Evolutionary conservation across 2,329 filamentous ascomycete species (phyloP), one percentile per base, ranked within the genome.

Genomic region (Aspergillus nomiae): DNA sequence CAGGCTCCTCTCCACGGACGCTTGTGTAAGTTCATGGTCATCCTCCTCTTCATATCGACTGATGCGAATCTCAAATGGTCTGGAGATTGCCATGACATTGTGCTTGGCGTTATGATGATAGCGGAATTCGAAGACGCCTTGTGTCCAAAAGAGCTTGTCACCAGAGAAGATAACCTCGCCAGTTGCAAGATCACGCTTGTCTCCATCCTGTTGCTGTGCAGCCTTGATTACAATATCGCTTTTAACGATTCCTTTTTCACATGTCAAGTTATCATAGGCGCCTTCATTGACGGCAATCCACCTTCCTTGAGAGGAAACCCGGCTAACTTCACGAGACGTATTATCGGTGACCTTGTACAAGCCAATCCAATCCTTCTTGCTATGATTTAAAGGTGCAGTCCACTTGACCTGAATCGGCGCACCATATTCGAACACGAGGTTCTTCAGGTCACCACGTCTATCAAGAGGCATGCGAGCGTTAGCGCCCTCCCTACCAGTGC

Each of bases 341-440:
- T 97, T 99, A 78, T 98, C 94, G 3, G 92, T 93, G 3, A 99
- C 92, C 87, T 94, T 93, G 82, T 98, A 99, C 7, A 99, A 84
- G 4, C 94, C 94, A 59, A 99, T 89, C 95, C 95, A 99, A 77
- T 99, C 95, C 71, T 90, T 91, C 75, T 91, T 93, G 80, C 89
- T 90, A 78, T 98, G 95, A 67, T 93, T 92, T 43, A 88, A 84
- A 0, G 95, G 94, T 0, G 94, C 95, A 32, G 87, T 91, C 95
- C 95, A 99, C 70, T 87, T 91, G 66, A 98, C 92, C 69, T 86
- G 90, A 75, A 99, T 92, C 0, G 95, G 93, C 0, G 93, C 87
- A 41, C 95, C 95, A 70, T 97, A 99, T 75, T 96, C 90, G 59
- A 97, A 90, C 0, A 89, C 87, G 67, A 93, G 82, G 1, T 92